A percentile compares a stretch with the other conserved stretches of the same genome.
Conservation (phyloP, 768 basidiomycete genomes). For the Boletus rufocinnamomeus region DNA sequence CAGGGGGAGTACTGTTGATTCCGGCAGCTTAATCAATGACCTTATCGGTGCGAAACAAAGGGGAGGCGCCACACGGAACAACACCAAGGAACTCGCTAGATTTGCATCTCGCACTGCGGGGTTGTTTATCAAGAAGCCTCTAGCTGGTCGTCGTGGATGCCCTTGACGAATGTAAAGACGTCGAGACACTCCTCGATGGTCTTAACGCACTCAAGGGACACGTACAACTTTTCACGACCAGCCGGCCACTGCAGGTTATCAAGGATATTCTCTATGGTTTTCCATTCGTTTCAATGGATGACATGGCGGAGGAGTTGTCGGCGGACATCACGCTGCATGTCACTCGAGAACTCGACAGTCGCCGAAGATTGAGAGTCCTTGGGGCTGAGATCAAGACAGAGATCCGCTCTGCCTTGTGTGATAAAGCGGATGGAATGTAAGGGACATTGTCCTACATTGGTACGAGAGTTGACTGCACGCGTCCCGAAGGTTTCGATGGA, state of each 20-base stretch:
- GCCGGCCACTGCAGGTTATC: too few species aligned
- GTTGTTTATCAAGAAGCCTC: not conserved
- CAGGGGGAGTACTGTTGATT: too few species aligned
- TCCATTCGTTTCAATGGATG: too few species aligned
- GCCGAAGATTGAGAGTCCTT: not conserved
- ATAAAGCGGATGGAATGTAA: too few species aligned
- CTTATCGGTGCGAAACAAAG: not conserved
- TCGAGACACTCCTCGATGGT: not conserved
- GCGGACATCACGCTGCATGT: not conserved
- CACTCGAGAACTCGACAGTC: not conserved
- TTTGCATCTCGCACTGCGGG: not conserved
- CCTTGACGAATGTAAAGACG: not conserved
- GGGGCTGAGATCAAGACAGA: not conserved
- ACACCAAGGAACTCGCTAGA: not conserved
- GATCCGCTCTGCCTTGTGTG: not conserved
- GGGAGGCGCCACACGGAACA: not conserved
- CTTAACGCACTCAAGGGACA: too few species aligned
- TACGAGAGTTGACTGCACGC: not conserved
- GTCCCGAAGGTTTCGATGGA: too few species aligned
- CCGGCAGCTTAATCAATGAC: not conserved
- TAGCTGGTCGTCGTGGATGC: too few species aligned
- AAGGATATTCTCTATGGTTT: too few species aligned
- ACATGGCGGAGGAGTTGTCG: not conserved
- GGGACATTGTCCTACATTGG: not conserved
- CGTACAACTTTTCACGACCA: too few species aligned